These are phyloP conservation scores for Aspergillus panamensis DNA, from an alignment of 495 filamentous ascomycete genomes.

Conservation along the genomic window DNA sequence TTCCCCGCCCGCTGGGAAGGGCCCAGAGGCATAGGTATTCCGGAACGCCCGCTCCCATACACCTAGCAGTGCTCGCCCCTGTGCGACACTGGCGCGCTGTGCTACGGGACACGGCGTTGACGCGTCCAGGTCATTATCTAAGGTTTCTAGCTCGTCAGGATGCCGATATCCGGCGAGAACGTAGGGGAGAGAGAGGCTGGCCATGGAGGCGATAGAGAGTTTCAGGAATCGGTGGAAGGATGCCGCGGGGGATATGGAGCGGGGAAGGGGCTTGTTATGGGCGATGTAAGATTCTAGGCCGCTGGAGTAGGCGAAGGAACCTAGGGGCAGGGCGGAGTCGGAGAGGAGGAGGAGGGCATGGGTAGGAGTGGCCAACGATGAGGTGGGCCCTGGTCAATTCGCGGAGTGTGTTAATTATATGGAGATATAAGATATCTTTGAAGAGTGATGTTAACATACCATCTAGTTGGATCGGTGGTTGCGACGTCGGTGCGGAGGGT, in stretches of 20 bases:
- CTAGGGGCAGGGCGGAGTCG: slow-evolving; percentile 91
- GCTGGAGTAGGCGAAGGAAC: slow-evolving; percentile 94
- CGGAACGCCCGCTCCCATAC: slow-evolving; percentile 84
- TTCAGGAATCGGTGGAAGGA: slow-evolving; percentile 72
- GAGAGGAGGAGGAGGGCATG: slow-evolving; percentile 89
- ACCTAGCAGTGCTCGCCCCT: slow-evolving; percentile 78
- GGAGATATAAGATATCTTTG: not conserved
- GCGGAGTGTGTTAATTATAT: not conserved
- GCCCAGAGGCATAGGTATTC: slow-evolving; percentile 26
- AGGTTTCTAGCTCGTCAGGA: slow-evolving; percentile 51
- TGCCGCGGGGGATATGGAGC: slow-evolving; percentile 31
- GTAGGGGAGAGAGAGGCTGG: slow-evolving; percentile 80
- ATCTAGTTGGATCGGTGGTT: not conserved
- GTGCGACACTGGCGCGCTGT: slow-evolving; percentile 74
- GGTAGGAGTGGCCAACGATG: slow-evolving; percentile 22
- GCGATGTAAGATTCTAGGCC: slow-evolving; percentile 92
- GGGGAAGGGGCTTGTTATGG: slow-evolving; percentile 56
- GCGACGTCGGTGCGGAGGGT: too few relatives aligned
- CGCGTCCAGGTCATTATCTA: slow-evolving; percentile 88
- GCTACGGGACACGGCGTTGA: slow-evolving; percentile 82
- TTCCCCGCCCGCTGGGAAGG: slow-evolving; percentile 3
- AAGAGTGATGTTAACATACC: slow-evolving; percentile 4
- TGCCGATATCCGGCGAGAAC: slow-evolving; percentile 68
- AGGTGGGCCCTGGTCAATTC: not conserved
- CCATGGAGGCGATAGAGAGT: slow-evolving; percentile 72